These are phyloP conservation scores for Cupressus sempervirens DNA, from an alignment of 75 land plant genomes.

Conservation along the genomic window DNA sequence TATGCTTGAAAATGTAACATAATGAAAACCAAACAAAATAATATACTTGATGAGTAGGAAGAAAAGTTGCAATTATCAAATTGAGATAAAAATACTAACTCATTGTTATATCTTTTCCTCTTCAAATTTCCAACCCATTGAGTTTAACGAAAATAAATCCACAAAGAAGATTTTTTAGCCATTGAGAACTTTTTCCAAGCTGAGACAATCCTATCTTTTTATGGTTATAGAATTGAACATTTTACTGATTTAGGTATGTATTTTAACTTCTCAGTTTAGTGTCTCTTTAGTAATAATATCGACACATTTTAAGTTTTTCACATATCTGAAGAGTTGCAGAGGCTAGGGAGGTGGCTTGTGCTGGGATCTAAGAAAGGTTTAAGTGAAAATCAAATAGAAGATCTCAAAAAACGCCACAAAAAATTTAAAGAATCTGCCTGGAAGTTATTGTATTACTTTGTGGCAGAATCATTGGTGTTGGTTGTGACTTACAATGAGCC, in stretches of 20 bases:
- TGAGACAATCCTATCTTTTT: constrained; percentile 3
- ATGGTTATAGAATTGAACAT: neutral
- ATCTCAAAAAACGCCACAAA: constrained; percentile 14
- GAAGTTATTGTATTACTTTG: constrained; percentile 34
- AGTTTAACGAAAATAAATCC: neutral
- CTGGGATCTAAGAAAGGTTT: constrained; percentile 7
- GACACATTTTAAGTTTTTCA: constrained; percentile 8
- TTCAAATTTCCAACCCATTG: neutral
- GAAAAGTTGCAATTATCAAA: neutral
- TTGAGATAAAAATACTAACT: neutral
- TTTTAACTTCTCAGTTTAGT: neutral
- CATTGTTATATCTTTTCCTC: neutral
- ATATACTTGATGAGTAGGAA: neutral
- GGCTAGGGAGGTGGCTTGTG: constrained; percentile 17
- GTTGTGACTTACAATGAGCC: constrained; percentile 45
- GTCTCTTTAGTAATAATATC: neutral
- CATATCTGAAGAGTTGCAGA: constrained; percentile 14
- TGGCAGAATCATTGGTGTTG: constrained; percentile 37
- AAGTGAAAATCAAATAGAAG: constrained; percentile 15
- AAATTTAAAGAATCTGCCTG: constrained; percentile 47
- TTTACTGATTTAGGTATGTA: neutral
- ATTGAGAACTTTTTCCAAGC: too few relatives aligned
- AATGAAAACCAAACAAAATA: neutral
- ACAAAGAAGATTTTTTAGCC: neutral
- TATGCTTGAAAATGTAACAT: neutral